Conservation (phyloP, 176 grass and related monocot species). For the Metroxylon sagu region DNA sequence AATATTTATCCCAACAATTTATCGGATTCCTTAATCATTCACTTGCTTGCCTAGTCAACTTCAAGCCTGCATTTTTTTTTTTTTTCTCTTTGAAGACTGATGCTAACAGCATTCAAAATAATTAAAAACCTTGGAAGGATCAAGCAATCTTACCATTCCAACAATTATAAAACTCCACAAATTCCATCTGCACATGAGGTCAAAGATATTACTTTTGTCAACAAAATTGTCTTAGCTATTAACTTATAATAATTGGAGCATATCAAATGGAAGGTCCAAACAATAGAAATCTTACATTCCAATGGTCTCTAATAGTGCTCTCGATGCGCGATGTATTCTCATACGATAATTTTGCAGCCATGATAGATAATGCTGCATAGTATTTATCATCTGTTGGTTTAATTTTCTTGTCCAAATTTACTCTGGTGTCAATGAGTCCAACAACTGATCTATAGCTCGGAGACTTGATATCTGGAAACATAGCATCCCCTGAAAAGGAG, state of each 20-base stretch:
- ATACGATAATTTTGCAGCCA: constrained; percentile 75
- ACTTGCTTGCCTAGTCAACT: too few species aligned
- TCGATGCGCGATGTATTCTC: constrained; percentile 51
- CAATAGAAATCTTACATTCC: constrained; percentile 29
- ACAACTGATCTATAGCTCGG: constrained; percentile 37
- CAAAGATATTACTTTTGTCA: not conserved
- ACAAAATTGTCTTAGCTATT: not conserved
- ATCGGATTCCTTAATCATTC: too few species aligned
- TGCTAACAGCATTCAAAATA: not conserved
- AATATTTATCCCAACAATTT: too few species aligned
- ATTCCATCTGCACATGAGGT: constrained; percentile 47
- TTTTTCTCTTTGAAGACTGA: not conserved
- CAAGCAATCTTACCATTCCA: constrained; percentile 52
- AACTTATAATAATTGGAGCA: not conserved
- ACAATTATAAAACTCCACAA: constrained; percentile 57
- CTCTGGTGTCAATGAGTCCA: constrained; percentile 51
- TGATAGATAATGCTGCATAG: constrained; percentile 54
- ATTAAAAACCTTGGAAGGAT: too few species aligned
- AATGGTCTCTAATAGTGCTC: constrained; percentile 28
- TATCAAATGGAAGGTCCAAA: not conserved
- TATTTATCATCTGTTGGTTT: constrained; percentile 34
- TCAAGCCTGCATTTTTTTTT: not conserved
- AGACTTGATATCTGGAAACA: constrained; percentile 38
- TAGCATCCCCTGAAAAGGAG: constrained; percentile 33
- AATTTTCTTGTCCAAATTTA: constrained; percentile 56